A percentile compares a stretch with the other conserved stretches of the same genome.
These are phyloP conservation scores for Xylariaceae sp. DNA, from an alignment of 2,329 filamentous ascomycete genomes.

Conservation along the genomic window DNA sequence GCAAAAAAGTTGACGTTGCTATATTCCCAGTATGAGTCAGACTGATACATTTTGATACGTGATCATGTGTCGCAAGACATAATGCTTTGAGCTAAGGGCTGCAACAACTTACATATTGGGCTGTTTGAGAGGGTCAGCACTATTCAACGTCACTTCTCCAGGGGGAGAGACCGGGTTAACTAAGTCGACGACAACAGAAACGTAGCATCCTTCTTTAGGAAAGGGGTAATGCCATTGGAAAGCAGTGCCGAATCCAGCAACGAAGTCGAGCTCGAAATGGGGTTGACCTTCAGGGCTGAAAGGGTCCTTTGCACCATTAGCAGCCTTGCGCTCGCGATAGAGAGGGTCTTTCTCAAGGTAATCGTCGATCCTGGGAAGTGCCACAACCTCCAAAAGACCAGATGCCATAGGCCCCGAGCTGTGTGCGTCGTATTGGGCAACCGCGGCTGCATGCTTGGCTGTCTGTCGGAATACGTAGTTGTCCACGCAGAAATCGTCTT, in stretches of 20 bases:
- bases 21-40: too few relatives aligned
- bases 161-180: slow-evolving; percentile 37
- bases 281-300: slow-evolving; percentile 55
- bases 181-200: slow-evolving; percentile 53
- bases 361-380: slow-evolving; percentile 55
- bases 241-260: slow-evolving; percentile 50
- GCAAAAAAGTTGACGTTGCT: slow-evolving; percentile 57
- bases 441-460: slow-evolving; percentile 31
- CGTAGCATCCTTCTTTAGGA: slow-evolving; percentile 41
- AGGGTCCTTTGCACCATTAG: slow-evolving; percentile 45
- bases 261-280: slow-evolving; percentile 61
- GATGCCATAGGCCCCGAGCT: slow-evolving; percentile 38
- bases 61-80: neutral
- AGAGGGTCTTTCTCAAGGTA: slow-evolving; percentile 44
- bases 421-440: slow-evolving; percentile 35
- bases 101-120: too few relatives aligned
- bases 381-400: slow-evolving; percentile 48
- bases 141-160: slow-evolving; percentile 54
- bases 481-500: slow-evolving; percentile 39
- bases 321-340: slow-evolving; percentile 41
- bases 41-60: slow-evolving; percentile 44
- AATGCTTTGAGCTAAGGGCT: too few relatives aligned
- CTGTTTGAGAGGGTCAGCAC: slow-evolving; percentile 33
- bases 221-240: slow-evolving; percentile 46
- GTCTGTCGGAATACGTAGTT: slow-evolving; percentile 38